Evolutionary conservation across 1,284 basidiomycete species (phyloP), one percentile per base, ranked within the genome.

Genomic region (Ustilago shanxiensis): DNA sequence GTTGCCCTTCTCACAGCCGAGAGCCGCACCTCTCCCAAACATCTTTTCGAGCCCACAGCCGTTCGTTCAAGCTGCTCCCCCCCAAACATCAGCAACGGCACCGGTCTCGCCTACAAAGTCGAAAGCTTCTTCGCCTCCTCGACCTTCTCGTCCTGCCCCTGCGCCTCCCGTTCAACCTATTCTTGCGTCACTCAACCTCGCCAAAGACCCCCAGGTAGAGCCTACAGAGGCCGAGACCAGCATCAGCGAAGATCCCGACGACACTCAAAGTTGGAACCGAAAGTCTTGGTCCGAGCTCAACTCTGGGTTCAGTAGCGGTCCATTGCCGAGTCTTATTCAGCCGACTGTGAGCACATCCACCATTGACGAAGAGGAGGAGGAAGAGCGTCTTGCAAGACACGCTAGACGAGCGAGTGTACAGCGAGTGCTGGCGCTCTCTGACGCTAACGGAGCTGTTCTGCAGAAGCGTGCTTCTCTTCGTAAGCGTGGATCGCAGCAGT

Each of bases 371-470:
- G 20, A 57, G 8, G 55, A 39, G 2, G 57, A 39, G 2, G 57
- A 60, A 37, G 33, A 51, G 39, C 28, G 41, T 7, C 22, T 33
- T 4, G 39, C 41, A 2, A 39, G 49, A n/a, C 14, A 39, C 1
- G 59, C 58, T 0, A 45, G 62, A 26, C 62, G 72, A 11, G 60
- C 60, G 4, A 72, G 72, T 39, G 63, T 79, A 0, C 76, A 75
- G 24, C 59, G 76, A 4, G 60, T 68, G 1, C 55, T 76, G 2
- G 72, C 72, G 3, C 41, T 74, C 0, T 60, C 62, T 1, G 66
- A 77, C 7, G 70, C 56, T 3, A 63, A 67, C 1, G 39, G 49
- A 18, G 47, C 39, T 3, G 44, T 26, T 28, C 47, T 29, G 24
- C 49, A 65, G 24, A 67, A 68, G 45, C 57, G 56, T 3, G 33